These are phyloP conservation scores for Mediolabrus comicus DNA, from an alignment of 108 stramenopile species.

Conservation along the genomic window DNA sequence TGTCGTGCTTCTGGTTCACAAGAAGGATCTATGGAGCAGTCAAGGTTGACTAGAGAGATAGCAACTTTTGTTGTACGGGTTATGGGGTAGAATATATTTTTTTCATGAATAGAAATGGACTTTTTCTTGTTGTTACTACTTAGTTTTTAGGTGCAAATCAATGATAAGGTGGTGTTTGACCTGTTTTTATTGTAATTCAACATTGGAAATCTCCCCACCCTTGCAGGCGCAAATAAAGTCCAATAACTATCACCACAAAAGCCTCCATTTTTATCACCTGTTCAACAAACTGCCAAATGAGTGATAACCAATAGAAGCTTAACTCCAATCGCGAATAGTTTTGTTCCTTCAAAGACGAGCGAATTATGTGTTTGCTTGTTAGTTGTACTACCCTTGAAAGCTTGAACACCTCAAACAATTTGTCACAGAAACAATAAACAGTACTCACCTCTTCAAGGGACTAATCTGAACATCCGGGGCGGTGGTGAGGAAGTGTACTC, in stretches of 20 bases:
- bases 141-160: no score
- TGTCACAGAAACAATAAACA: background rate
- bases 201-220: no score
- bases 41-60: slow-evolving; percentile 86
- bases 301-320: background rate
- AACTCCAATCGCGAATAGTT: slow-evolving; percentile 30
- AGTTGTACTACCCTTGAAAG: background rate
- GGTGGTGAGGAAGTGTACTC: slow-evolving; percentile 13
- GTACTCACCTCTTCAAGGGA: slow-evolving; percentile 31
- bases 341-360: slow-evolving; percentile 16
- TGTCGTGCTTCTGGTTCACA: slow-evolving; percentile 85
- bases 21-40: slow-evolving; percentile 80
- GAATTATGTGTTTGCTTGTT: background rate
- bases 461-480: slow-evolving; percentile 36
- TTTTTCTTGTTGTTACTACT: no score
- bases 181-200: no score
- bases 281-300: background rate
- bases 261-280: no score
- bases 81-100: no score
- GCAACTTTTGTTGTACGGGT: no score
- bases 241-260: no score
- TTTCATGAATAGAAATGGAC: no score
- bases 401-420: background rate
- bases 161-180: no score
- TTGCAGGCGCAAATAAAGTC: no score